Evolutionary conservation across 192 early-diverging fungal species (phyloP).

Genomic region (Umbelopsis sp.): DNA sequence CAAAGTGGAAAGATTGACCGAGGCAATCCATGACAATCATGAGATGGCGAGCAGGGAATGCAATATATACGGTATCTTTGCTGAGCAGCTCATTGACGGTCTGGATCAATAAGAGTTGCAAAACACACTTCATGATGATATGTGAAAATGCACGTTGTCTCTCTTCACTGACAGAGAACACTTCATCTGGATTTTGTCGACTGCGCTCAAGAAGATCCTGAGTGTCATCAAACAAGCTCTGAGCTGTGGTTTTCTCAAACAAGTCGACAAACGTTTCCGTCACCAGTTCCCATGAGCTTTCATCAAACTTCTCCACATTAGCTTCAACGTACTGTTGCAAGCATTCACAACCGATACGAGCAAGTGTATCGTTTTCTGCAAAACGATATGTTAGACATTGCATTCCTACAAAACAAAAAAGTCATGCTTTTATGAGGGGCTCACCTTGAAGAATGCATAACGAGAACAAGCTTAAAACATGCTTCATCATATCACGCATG

Average conservation of each 20-base stretch:
- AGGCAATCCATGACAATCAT: slow-evolving; percentile 82
- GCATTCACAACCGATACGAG: slow-evolving; percentile 87
- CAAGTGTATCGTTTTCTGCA: slow-evolving; percentile 84
- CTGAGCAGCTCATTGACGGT: slow-evolving; percentile 80
- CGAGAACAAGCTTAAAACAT: slow-evolving; percentile 77
- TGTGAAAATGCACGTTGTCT: slow-evolving; percentile 78
- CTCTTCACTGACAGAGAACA: slow-evolving; percentile 40
- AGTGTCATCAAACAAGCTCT: slow-evolving; percentile 64
- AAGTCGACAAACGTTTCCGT: slow-evolving; percentile 70
- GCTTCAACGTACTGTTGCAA: slow-evolving; percentile 85
- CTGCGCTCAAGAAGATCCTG: slow-evolving; percentile 35
- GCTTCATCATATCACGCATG: slow-evolving; percentile 73
- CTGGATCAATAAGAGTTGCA: slow-evolving; percentile 88
- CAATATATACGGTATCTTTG: slow-evolving; percentile 59
- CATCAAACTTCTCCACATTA: slow-evolving; percentile 77
- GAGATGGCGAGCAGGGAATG: slow-evolving; percentile 61
- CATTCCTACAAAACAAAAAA: background rate
- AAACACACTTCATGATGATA: slow-evolving; percentile 87
- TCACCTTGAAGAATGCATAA: slow-evolving; percentile 87
- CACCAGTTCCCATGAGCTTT: slow-evolving; percentile 72
- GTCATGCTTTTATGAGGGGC: background rate
- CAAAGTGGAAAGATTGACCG: slow-evolving; percentile 78
- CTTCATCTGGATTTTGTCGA: background rate
- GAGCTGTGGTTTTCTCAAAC: slow-evolving; percentile 82
- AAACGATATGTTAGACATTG: background rate